phyloP scores from a whole-genome alignment of 352 stramenopile genomes.

The Globisporangium cederbergense region DNA sequence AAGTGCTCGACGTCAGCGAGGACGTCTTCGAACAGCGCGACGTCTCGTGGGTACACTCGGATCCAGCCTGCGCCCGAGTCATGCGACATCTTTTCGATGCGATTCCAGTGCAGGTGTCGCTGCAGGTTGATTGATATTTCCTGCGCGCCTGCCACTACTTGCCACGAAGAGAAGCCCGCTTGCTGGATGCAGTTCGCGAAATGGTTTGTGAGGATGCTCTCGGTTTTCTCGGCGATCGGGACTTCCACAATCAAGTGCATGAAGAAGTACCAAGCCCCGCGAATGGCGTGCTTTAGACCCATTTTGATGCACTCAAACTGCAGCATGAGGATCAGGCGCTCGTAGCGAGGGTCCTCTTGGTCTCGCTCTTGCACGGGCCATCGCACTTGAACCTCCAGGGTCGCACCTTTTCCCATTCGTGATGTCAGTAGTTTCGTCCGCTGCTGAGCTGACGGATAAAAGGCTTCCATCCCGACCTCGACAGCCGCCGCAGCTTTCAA shows the following conservation, averaged over 20 bases:
- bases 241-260: constrained; percentile 83
- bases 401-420: constrained; percentile 81
- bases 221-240: constrained; percentile 40
- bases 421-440: constrained; percentile 77
- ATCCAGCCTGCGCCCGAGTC: constrained; percentile 84
- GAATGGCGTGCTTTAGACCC: constrained; percentile 64
- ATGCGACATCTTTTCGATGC: constrained; percentile 86
- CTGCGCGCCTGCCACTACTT: constrained; percentile 79
- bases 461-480: constrained; percentile 84
- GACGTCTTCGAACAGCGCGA: constrained; percentile 75
- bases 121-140: constrained; percentile 88
- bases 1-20: constrained; percentile 72
- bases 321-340: constrained; percentile 83
- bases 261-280: constrained; percentile 81
- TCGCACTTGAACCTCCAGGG: constrained; percentile 80
- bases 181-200: constrained; percentile 81
- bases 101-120: constrained; percentile 85
- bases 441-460: constrained; percentile 83
- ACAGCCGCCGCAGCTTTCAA: constrained; percentile 81
- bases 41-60: constrained; percentile 78
- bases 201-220: constrained; percentile 53
- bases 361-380: constrained; percentile 85
- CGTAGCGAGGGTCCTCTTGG: constrained; percentile 85
- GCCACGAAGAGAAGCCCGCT: constrained; percentile 81
- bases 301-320: constrained; percentile 82